Percentiles rank a stretch among this genome's conserved stretches.
Conservation (phyloP, 1,139 yeast genomes). For the Yamadazyma spencermartinsiae region DNA sequence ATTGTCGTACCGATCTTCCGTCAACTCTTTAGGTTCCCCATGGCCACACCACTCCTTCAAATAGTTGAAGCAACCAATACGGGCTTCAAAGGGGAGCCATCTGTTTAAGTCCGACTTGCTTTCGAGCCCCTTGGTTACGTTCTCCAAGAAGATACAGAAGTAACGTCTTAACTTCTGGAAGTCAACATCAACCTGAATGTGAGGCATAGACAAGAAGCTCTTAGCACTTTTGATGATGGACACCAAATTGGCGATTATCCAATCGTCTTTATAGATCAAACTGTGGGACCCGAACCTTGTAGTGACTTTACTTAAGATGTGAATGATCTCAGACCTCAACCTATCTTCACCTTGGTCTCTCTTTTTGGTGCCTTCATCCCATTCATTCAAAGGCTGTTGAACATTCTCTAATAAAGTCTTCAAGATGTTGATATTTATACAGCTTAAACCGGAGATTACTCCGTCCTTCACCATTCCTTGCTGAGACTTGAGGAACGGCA, state of each 20-base stretch:
- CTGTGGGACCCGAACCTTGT: constrained; percentile 59
- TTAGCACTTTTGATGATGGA: constrained; percentile 67
- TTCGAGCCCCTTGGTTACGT: constrained; percentile 57
- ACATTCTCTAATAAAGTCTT: constrained; percentile 78
- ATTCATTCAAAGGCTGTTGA: constrained; percentile 59
- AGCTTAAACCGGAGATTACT: constrained; percentile 80
- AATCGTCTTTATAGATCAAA: constrained; percentile 59
- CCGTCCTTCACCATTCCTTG: constrained; percentile 80
- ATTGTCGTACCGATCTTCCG: constrained; percentile 64
- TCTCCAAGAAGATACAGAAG: constrained; percentile 76
- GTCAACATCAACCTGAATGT: constrained; percentile 66
- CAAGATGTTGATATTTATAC: constrained; percentile 87
- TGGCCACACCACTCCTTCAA: constrained; percentile 94
- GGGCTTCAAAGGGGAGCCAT: constrained; percentile 82
- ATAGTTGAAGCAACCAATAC: constrained; percentile 78
- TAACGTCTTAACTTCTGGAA: constrained; percentile 78
- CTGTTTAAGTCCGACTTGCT: constrained; percentile 41
- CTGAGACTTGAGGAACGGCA: constrained; percentile 74
- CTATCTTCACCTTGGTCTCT: constrained; percentile 46
- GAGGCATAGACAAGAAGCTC: constrained; percentile 55
- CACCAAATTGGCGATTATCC: constrained; percentile 67
- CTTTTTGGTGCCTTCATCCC: constrained; percentile 42
- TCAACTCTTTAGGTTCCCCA: constrained; percentile 62
- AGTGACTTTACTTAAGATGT: constrained; percentile 69
- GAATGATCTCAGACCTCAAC: constrained; percentile 74